phyloP scores from a whole-genome alignment of 306 rosid species.

The Castanea crenata region DNA sequence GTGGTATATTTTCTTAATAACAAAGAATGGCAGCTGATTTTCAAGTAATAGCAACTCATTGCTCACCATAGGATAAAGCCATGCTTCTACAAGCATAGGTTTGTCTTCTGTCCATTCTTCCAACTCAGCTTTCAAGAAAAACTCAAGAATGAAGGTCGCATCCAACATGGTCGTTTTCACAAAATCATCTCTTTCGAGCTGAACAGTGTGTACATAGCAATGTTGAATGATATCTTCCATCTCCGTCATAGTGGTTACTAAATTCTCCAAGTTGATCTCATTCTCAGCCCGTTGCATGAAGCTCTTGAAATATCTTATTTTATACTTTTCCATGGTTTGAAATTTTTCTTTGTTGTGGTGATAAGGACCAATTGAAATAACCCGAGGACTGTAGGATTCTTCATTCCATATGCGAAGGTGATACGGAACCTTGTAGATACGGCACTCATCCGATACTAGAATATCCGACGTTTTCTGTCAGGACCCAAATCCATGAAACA shows the following conservation, averaged over 20 bases:
- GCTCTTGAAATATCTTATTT: slow-evolving; percentile 2
- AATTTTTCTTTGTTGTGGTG: slow-evolving; percentile 2
- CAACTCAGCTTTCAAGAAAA: neutral
- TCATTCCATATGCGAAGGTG: slow-evolving; percentile 19
- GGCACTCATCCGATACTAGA: neutral
- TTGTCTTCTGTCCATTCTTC: neutral
- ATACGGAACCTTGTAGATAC: slow-evolving; percentile 30
- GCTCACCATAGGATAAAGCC: neutral
- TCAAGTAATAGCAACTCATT: slow-evolving; percentile 27
- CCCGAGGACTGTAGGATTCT: slow-evolving; percentile 33
- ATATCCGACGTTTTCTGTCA: neutral
- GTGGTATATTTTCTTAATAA: slow-evolving; percentile 9
- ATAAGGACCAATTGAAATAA: slow-evolving; percentile 38
- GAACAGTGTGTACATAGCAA: slow-evolving; percentile 20
- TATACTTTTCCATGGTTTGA: slow-evolving; percentile 24
- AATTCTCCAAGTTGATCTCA: neutral
- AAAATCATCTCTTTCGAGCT: neutral
- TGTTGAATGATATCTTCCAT: neutral
- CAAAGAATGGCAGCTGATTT: slow-evolving; percentile 24
- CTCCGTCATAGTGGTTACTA: neutral
- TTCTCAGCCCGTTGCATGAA: neutral
- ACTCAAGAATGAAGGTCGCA: slow-evolving; percentile 22
- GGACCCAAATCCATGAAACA: too few species aligned
- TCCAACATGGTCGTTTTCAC: slow-evolving; percentile 26
- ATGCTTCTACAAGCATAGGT: accelerated